Conservation (phyloP, 2,329 filamentous ascomycete genomes). For the Dactylonectria estremocensis region DNA sequence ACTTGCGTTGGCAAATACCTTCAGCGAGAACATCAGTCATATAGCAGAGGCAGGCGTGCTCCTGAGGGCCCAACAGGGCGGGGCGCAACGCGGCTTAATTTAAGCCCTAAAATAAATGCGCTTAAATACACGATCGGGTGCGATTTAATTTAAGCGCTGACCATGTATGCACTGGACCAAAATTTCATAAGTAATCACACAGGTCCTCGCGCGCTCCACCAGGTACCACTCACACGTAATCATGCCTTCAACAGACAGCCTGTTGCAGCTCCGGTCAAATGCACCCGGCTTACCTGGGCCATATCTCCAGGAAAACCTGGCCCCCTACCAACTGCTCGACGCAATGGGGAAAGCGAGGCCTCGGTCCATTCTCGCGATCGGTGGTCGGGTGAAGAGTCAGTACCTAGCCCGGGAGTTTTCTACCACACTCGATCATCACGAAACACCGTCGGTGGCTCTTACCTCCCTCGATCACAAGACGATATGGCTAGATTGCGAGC, state of each 20-base stretch:
- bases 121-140: too few species aligned
- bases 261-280: slow-evolving; percentile 22
- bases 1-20: too few species aligned
- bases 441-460: too few species aligned
- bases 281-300: slow-evolving; percentile 23
- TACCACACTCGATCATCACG: background rate
- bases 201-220: background rate
- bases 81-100: too few species aligned
- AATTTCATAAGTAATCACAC: background rate
- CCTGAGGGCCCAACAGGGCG: too few species aligned
- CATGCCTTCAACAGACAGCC: background rate
- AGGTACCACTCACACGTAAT: background rate
- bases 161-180: too few species aligned
- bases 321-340: slow-evolving; percentile 8
- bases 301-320: slow-evolving; percentile 22
- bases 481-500: slow-evolving; percentile 18
- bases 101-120: too few species aligned
- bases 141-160: too few species aligned
- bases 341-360: background rate
- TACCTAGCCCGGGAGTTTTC: background rate
- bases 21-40: too few species aligned
- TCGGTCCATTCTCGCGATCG: slow-evolving; percentile 2
- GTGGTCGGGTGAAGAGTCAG: slow-evolving; percentile 7
- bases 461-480: too few species aligned
- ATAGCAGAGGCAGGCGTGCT: too few species aligned